These are phyloP conservation scores for Zygoascus biomembranicola DNA, from an alignment of 805 yeast genomes.

Conservation along the genomic window DNA sequence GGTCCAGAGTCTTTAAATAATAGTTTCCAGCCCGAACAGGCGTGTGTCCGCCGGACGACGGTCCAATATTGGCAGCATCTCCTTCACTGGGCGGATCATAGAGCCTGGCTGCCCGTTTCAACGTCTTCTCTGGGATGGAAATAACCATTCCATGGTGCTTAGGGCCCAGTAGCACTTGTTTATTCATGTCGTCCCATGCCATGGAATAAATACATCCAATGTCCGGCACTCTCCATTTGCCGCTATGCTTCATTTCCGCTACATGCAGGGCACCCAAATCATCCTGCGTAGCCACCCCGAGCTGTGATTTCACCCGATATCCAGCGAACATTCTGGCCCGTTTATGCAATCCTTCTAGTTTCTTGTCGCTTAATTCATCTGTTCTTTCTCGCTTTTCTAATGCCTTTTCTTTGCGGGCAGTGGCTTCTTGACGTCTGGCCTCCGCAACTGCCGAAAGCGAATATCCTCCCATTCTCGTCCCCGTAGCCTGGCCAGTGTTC, in stretches of 20 bases:
- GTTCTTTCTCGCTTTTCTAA: neutral
- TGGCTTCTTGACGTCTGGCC: neutral
- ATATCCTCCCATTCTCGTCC: constrained; percentile 16
- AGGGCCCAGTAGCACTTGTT: constrained; percentile 6
- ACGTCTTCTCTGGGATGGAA: neutral
- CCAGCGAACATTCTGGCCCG: neutral
- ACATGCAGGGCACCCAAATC: neutral
- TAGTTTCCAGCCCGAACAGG: neutral
- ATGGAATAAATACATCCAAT: constrained; percentile 2
- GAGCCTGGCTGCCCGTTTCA: neutral
- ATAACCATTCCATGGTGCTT: neutral
- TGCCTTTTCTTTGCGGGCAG: neutral
- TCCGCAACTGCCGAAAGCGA: constrained; percentile 12
- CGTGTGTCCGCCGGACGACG: neutral
- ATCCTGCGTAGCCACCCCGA: neutral
- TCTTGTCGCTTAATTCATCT: neutral
- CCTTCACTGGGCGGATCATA: neutral
- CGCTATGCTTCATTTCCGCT: neutral
- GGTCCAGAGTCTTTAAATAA: neutral
- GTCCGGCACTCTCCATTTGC: neutral
- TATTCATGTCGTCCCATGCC: constrained; percentile 11
- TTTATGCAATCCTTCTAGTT: neutral
- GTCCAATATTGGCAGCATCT: neutral
- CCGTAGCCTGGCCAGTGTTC: constrained; percentile 18
- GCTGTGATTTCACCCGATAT: neutral